phyloP scores from a whole-genome alignment of 2,329 filamentous ascomycete genomes.

The Pyrenochaeta sp. region DNA sequence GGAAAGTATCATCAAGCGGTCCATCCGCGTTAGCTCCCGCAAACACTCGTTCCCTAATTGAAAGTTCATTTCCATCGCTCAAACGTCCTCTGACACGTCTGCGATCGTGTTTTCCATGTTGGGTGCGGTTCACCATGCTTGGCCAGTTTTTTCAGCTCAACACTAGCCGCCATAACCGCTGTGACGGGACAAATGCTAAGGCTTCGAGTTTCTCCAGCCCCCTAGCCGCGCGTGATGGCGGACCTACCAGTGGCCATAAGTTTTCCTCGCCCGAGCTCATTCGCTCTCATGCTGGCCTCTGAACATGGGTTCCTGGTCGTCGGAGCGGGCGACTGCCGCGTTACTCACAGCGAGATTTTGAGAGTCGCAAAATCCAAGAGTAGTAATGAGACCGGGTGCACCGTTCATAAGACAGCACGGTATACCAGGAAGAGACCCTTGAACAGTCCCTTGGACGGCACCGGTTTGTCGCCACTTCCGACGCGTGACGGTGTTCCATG shows the following conservation, averaged over 20 bases:
- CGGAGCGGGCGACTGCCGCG: neutral
- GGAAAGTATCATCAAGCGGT: neutral
- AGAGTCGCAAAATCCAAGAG: neutral
- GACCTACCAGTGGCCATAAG: neutral
- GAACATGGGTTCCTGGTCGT: neutral
- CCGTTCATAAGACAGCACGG: neutral
- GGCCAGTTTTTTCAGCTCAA: neutral
- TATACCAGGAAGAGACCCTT: neutral
- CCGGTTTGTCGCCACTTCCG: neutral
- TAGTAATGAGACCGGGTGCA: neutral
- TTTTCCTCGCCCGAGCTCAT: neutral
- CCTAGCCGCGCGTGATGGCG: neutral
- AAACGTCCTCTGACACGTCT: neutral
- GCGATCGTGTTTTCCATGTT: neutral
- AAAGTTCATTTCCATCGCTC: neutral
- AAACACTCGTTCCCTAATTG: neutral
- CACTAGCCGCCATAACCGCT: neutral
- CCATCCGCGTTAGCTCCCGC: neutral
- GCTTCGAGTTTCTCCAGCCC: neutral
- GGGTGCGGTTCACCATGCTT: neutral
- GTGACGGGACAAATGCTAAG: neutral
- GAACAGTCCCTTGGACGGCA: neutral
- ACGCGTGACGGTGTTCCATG: neutral
- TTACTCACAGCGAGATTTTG: neutral
- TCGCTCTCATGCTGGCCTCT: neutral